Evolutionary conservation across 257 asterid species (phyloP).

Genomic region (Rhazya stricta): DNA sequence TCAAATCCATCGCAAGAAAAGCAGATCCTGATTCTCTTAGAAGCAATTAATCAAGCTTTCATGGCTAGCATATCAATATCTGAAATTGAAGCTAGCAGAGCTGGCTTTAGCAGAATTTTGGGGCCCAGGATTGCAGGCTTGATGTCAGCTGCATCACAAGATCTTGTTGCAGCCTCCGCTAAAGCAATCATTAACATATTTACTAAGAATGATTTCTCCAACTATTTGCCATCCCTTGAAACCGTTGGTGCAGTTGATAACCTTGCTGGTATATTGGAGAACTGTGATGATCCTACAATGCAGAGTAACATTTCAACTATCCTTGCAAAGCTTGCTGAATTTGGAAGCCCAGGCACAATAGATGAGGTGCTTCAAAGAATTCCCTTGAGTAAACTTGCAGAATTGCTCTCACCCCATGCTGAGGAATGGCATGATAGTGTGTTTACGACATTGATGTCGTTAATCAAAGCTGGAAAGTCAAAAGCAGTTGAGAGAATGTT

Average conservation of each 20-base stretch:
- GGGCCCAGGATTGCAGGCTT: constrained; percentile 27
- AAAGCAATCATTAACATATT: constrained; percentile 25
- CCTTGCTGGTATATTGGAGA: constrained; percentile 20
- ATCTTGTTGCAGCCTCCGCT: constrained; percentile 23
- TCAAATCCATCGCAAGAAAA: constrained; percentile 19
- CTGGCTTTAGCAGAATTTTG: constrained; percentile 21
- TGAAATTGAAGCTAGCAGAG: constrained; percentile 27
- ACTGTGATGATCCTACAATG: constrained; percentile 25
- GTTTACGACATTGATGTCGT: constrained; percentile 25
- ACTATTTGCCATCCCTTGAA: constrained; percentile 27
- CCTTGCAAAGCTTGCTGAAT: constrained; percentile 32
- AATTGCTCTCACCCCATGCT: constrained; percentile 22
- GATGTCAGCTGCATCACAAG: constrained; percentile 19
- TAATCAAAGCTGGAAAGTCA: constrained; percentile 28
- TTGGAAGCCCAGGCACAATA: constrained; percentile 21
- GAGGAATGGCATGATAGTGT: constrained; percentile 34
- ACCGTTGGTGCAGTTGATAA: constrained; percentile 23
- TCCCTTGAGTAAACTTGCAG: constrained; percentile 25
- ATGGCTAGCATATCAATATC: constrained; percentile 21
- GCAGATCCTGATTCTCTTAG: constrained; percentile 20
- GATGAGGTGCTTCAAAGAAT: constrained; percentile 23
- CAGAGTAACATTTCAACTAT: constrained; percentile 23
- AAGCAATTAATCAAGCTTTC: constrained; percentile 25
- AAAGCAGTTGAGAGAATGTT: constrained; percentile 33
- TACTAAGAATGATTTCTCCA: constrained; percentile 21